Base-by-base conservation (phyloP, 1,139 yeast genomes). In the Yamadazyma sp. region DNA sequence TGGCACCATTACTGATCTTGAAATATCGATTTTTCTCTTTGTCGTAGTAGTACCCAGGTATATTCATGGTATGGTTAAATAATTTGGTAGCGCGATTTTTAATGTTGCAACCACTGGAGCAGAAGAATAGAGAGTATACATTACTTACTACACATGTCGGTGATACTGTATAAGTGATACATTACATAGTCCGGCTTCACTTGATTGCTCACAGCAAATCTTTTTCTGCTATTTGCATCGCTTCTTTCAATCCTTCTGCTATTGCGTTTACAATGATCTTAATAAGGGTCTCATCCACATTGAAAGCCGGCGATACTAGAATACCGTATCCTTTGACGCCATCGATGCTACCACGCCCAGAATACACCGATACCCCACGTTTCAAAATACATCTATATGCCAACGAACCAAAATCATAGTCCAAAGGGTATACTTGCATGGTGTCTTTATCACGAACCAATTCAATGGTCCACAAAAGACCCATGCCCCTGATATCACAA, bases 401-500 rank as follows among this genome's bases (percentile, higher is more conserved):
- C 16, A 34, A 29, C 4, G 17, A 21, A 4, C 33, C 23, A n/a
- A 29, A 28, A 16, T 28, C 23, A 27, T 21, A 22, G 11, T 24
- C 18, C 6, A 20, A 13, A 11, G 24, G 23, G 23, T 14, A 34
- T 11, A n/a, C 11, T 28, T 21, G 17, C 22, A 21, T 29, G n/a
- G 32, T 28, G 5, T 28, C 23, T 28, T 21, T 28, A 13, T 34
- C 28, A 10, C 23, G 21, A 5, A 34, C 29, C 10, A 34, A 27
- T 22, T 34, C 84, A 38, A 78, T 47, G 7, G 78, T 62, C 75
- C 81, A 76, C 57, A 79, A 78, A 16, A 78, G 74, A 44, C 82
- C 83, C 43, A 68, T 54, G 31, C 84, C 84, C 58, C 84, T 69
- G 29, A 78, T 67, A 45, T 78, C 80, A 43, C 79, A 82, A 23